A percentile compares a stretch with the other conserved stretches of the same genome.
Conservation (phyloP, 805 yeast species). For the Grigorovia yakushimaensis region DNA sequence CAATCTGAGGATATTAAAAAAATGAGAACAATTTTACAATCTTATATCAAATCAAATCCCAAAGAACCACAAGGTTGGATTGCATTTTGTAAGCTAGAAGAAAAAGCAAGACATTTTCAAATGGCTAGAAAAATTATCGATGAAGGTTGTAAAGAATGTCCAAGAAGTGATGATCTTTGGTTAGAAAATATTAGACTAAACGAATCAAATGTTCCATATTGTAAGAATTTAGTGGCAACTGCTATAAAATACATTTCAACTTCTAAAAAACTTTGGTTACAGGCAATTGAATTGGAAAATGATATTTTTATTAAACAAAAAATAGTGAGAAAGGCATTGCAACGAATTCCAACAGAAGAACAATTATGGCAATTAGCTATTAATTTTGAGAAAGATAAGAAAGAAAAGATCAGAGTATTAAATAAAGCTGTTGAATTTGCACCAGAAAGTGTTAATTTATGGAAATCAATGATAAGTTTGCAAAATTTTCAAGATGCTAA, state of each 20-base stretch:
- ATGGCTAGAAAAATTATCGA: slow-evolving; percentile 52
- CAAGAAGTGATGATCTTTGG: slow-evolving; percentile 69
- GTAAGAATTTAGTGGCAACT: slow-evolving; percentile 52
- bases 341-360: slow-evolving; percentile 45
- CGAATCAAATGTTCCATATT: slow-evolving; percentile 30
- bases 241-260: slow-evolving; percentile 50
- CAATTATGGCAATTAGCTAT: slow-evolving; percentile 63
- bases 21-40: slow-evolving; percentile 51
- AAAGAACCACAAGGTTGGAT: slow-evolving; percentile 73
- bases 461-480: slow-evolving; percentile 48
- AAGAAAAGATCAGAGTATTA: slow-evolving; percentile 44
- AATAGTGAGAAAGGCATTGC: slow-evolving; percentile 63
- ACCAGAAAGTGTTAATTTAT: slow-evolving; percentile 54
- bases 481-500: slow-evolving; percentile 40
- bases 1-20: slow-evolving; percentile 48
- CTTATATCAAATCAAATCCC: slow-evolving; percentile 66
- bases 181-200: slow-evolving; percentile 64
- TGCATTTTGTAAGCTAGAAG: slow-evolving; percentile 74
- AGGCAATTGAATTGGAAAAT: slow-evolving; percentile 57
- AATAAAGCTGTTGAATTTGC: slow-evolving; percentile 58
- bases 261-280: slow-evolving; percentile 62
- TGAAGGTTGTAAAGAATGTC: slow-evolving; percentile 68
- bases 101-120: slow-evolving; percentile 43
- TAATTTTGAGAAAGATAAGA: slow-evolving; percentile 44
- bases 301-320: slow-evolving; percentile 44